These are phyloP conservation scores for Globisporangium rhizosaccharum DNA, from an alignment of 352 stramenopile genomes.

Conservation along the genomic window DNA sequence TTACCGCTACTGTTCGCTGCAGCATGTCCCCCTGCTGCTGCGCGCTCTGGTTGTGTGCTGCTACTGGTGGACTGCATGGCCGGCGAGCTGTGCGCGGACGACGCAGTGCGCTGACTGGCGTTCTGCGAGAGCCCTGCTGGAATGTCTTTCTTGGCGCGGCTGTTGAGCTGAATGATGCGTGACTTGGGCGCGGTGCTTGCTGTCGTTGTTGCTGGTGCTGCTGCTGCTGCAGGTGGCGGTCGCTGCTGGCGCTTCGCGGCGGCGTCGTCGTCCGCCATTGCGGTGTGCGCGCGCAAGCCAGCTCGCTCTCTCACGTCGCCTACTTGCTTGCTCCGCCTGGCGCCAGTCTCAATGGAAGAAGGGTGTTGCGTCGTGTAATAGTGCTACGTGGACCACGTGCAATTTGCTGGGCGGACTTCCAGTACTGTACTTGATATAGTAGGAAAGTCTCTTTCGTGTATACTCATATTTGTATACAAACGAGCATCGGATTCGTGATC, in stretches of 20 bases:
- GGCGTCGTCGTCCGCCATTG: constrained; percentile 10
- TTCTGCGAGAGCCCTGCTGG: constrained; percentile 9
- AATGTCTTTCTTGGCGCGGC: constrained; percentile 22
- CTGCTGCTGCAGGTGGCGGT: no score
- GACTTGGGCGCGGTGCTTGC: constrained; percentile 18
- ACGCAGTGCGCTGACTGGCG: constrained; percentile 12
- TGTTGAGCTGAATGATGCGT: constrained; percentile 36
- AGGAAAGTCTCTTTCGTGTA: no score
- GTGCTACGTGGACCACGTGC: no score
- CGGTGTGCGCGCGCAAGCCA: neutral
- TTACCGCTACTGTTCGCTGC: neutral
- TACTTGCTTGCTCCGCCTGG: no score
- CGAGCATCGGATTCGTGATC: no score
- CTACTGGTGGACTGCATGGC: neutral
- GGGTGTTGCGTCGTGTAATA: no score
- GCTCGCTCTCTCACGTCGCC: neutral
- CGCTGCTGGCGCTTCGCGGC: constrained; percentile 6
- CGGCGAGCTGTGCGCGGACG: constrained; percentile 13
- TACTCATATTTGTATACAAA: no score
- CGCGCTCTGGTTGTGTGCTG: constrained; percentile 5
- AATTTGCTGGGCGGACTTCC: no score
- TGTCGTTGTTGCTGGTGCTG: neutral
- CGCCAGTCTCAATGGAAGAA: no score
- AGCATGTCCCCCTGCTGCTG: constrained; percentile 2
- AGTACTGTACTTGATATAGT: no score